phyloP scores from a whole-genome alignment of 139 green algal genomes.

The Tetradesmus obliquus region DNA sequence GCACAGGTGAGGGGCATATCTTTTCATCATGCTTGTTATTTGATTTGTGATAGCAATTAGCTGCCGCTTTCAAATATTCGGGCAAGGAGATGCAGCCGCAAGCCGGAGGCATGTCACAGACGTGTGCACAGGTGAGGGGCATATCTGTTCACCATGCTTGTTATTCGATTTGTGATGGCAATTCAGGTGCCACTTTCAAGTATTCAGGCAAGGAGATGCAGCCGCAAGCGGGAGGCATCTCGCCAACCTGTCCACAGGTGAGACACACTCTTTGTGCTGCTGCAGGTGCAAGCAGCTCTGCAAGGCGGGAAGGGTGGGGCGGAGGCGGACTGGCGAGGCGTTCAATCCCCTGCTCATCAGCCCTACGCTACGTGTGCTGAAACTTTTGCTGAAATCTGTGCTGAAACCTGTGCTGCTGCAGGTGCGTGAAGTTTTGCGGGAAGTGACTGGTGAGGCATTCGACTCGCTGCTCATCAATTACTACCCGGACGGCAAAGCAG shows the following conservation, averaged over 20 bases:
- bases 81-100: slow-evolving; percentile 62
- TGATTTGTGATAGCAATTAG: no score
- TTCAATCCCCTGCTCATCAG: neutral
- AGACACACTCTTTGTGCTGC: neutral
- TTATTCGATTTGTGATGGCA: no score
- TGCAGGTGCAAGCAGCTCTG: no score
- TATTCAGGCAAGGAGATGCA: slow-evolving; percentile 66
- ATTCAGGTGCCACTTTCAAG: slow-evolving; percentile 46
- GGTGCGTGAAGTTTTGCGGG: slow-evolving; percentile 50
- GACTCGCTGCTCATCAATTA: slow-evolving; percentile 66
- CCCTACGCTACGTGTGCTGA: neutral
- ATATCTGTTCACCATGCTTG: neutral
- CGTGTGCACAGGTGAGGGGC: slow-evolving; percentile 11
- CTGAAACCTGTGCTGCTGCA: slow-evolving; percentile 22
- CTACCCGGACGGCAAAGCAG: slow-evolving; percentile 61
- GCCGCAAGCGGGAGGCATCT: slow-evolving; percentile 24
- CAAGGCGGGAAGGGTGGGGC: no score
- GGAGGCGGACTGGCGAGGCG: neutral
- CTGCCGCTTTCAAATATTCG: slow-evolving; percentile 57
- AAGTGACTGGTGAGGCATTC: slow-evolving; percentile 36
- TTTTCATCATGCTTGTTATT: neutral
- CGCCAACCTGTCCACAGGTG: slow-evolving; percentile 29
- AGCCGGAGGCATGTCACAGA: neutral
- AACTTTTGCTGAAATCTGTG: neutral
- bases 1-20: neutral